Evolutionary conservation across 2,329 filamentous ascomycete species (phyloP).

Genomic region (Penicillium griseofulvum): DNA sequence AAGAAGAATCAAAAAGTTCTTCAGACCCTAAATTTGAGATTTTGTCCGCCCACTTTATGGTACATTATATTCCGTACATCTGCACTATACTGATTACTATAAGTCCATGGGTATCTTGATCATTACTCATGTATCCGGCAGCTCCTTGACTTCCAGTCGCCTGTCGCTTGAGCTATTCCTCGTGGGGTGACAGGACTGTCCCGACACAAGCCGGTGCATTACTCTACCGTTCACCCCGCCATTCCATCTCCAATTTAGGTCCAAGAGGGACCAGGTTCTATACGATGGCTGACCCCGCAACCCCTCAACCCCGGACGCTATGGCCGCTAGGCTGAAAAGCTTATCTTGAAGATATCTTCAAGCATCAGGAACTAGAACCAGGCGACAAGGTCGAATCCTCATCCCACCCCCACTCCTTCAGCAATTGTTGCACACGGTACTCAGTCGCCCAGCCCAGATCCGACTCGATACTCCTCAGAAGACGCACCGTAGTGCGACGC

Average conservation of each 20-base stretch:
- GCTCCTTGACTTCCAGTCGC: neutral
- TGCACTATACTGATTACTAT: neutral
- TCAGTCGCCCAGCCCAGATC: conserved; percentile 65
- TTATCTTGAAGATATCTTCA: neutral
- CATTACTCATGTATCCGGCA: conserved; percentile 1
- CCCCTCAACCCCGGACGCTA: neutral
- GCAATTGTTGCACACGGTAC: conserved; percentile 57
- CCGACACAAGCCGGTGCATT: neutral
- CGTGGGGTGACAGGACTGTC: neutral
- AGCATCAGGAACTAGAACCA: conserved; percentile 9
- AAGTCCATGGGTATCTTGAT: neutral
- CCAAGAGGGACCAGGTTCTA: neutral
- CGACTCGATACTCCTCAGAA: conserved; percentile 59
- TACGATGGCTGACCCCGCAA: neutral
- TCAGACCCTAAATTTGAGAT: neutral
- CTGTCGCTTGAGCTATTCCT: neutral
- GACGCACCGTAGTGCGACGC: conserved; percentile 53
- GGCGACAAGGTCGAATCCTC: conserved; percentile 15
- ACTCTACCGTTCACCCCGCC: neutral
- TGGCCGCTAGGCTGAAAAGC: neutral
- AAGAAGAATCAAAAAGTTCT: conserved; percentile 1
- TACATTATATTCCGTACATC: neutral
- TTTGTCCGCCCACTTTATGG: neutral
- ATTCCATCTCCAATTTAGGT: neutral
- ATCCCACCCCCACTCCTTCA: conserved; percentile 42